Conservation (phyloP, 2,329 filamentous ascomycete genomes). For the Xylariaceae sp. region DNA sequence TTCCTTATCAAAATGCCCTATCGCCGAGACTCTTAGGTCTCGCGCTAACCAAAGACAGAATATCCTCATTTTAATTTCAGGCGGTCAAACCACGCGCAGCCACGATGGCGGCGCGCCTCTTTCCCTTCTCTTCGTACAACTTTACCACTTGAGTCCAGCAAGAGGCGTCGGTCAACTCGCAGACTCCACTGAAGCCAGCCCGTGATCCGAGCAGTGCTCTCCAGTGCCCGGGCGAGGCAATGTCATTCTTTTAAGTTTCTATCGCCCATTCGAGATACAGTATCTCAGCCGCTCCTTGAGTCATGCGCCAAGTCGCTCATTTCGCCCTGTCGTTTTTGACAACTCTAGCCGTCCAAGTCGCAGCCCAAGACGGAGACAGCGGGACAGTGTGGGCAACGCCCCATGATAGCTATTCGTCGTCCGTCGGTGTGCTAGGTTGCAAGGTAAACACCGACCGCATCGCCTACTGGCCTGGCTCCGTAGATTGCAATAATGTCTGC, state of each 20-base stretch:
- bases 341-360: constrained; percentile 3
- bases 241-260: constrained; percentile 19
- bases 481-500: constrained; percentile 63
- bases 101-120: constrained; percentile 15
- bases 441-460: constrained; percentile 66
- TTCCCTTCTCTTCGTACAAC: constrained; percentile 7
- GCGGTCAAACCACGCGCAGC: constrained; percentile 13
- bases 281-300: constrained; percentile 22
- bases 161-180: constrained; percentile 18
- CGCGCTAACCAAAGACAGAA: constrained; percentile 13
- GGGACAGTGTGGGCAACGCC: constrained; percentile 60
- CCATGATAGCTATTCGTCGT: constrained; percentile 62
- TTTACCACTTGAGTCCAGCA: constrained; percentile 1
- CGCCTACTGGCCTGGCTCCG: constrained; percentile 62
- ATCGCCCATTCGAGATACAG: constrained; percentile 14
- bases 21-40: too few species aligned
- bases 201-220: neutral
- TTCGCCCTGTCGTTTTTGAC: constrained; percentile 19
- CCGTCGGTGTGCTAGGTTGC: constrained; percentile 65
- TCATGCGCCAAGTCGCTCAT: constrained; percentile 20
- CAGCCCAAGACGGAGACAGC: constrained; percentile 1
- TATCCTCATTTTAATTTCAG: constrained; percentile 19
- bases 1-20: too few species aligned
- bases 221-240: constrained; percentile 14
- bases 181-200: constrained; percentile 13